Evolutionary conservation across 345 rosid genomes (phyloP).

Genomic region (Bretschneidera sinensis): DNA sequence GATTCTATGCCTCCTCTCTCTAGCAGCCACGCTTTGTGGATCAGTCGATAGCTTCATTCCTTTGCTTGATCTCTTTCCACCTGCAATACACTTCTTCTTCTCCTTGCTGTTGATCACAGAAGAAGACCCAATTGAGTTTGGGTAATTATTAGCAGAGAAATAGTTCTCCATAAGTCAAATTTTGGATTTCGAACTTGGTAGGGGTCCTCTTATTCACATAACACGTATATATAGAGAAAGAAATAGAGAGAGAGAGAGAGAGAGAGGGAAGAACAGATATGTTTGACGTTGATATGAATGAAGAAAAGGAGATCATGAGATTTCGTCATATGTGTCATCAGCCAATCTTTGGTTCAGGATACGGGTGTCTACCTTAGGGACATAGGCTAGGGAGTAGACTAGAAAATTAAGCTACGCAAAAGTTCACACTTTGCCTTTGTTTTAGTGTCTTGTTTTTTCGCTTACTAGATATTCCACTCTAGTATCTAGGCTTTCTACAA

Average conservation of each 20-base stretch:
- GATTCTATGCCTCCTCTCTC: slow-evolving; percentile 80
- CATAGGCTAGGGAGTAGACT: slow-evolving; percentile 19
- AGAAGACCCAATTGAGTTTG: slow-evolving; percentile 35
- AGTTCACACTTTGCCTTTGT: slow-evolving; percentile 20
- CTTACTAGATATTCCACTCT: slow-evolving; percentile 9
- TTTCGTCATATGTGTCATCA: slow-evolving; percentile 32
- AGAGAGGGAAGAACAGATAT: background rate
- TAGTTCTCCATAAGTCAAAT: slow-evolving; percentile 18
- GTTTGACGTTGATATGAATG: slow-evolving; percentile 7
- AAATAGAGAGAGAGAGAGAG: slow-evolving; percentile 1
- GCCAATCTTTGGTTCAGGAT: slow-evolving; percentile 46
- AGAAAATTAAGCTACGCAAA: slow-evolving; percentile 14
- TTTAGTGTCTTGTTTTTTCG: slow-evolving; percentile 8
- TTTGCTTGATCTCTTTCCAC: slow-evolving; percentile 16
- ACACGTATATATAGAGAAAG: slow-evolving; percentile 11
- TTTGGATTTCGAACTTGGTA: background rate
- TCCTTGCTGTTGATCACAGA: slow-evolving; percentile 13
- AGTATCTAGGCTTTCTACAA: background rate
- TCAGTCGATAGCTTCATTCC: slow-evolving; percentile 64
- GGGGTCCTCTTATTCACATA: slow-evolving; percentile 1
- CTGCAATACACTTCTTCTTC: slow-evolving; percentile 27
- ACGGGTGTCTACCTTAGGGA: slow-evolving; percentile 35
- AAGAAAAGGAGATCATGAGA: slow-evolving; percentile 16
- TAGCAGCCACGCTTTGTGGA: slow-evolving; percentile 90
- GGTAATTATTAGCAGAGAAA: slow-evolving; percentile 12